Evolutionary conservation across 352 stramenopile genomes (phyloP), one percentile per base, ranked within the genome.

Genomic region (Phytopythium montanum): DNA sequence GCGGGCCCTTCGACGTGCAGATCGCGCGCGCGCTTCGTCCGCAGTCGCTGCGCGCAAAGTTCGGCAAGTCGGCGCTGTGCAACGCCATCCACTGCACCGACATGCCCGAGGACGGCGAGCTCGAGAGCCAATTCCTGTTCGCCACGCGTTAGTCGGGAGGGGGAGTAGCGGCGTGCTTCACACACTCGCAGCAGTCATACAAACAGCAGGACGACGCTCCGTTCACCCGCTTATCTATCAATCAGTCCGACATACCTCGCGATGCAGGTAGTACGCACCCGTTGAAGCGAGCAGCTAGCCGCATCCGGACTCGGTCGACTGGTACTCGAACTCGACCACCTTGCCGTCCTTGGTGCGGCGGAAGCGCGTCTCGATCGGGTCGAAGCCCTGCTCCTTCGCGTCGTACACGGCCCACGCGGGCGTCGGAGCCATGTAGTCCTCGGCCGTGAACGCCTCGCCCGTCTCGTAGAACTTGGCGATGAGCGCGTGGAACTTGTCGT

Each of bases 331-430:
- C 69, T 95, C 81, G 61, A 92, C 81, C 26, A 95, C 80, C 60
- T 93, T 95, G 53, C 86, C 86, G 62, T 95, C 82, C 66, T 92
- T 95, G 29, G 86, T 87, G 61, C 86, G 84, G 42, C 84, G 81
- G 73, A 94, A 96, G 28, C 90, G 87, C 23, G 76, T 97, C 63
- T 99, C 97, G 19, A 94, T 85, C 3, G 97, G 97, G 78, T 99
- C 96, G 60, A 99, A 99, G 1, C 97, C 97, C 64, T 98, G 85
- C 68, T 99, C 96, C 48, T 89, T 76, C 1, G 96, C 89, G 54
- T 97, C 93, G 77, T 98, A 98, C 3, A 99, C 62, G 21, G 96
- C 96, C 97, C 97, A 99, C n/a, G 75, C 64, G 19, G 96, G 96
- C 41, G 95, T 98, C 31, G 92, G 81, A 3, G 92, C 94, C 31